Evolutionary conservation across 1,139 yeast genomes (phyloP).

Genomic region (Candida smagusa): DNA sequence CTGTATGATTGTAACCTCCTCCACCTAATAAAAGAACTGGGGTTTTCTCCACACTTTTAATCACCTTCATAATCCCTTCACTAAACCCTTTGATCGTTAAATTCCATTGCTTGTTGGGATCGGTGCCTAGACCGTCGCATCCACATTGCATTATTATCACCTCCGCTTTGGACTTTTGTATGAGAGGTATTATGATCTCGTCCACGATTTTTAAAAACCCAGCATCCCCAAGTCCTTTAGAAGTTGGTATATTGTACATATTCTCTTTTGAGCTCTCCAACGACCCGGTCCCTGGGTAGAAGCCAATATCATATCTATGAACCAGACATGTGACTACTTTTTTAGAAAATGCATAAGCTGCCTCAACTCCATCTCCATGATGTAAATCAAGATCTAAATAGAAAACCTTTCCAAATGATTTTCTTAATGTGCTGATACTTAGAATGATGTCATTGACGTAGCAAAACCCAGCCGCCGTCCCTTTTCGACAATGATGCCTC

Average conservation of each 20-base stretch:
- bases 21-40: constrained; percentile 62
- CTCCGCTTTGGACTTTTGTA: constrained; percentile 41
- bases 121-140: constrained; percentile 62
- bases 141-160: constrained; percentile 67
- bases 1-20: constrained; percentile 69
- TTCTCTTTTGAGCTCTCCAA: constrained; percentile 24
- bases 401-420: constrained; percentile 45
- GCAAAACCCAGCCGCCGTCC: constrained; percentile 68
- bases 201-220: constrained; percentile 34
- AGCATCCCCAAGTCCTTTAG: constrained; percentile 52
- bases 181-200: constrained; percentile 43
- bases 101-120: constrained; percentile 67
- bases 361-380: constrained; percentile 79
- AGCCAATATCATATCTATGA: constrained; percentile 64
- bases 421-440: constrained; percentile 47
- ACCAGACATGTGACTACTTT: constrained; percentile 61
- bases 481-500: constrained; percentile 62
- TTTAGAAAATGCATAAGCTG: constrained; percentile 55
- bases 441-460: constrained; percentile 67
- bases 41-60: constrained; percentile 23
- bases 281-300: constrained; percentile 71
- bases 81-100: constrained; percentile 51
- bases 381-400: constrained; percentile 74
- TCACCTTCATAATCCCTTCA: constrained; percentile 26
- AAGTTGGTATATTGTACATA: constrained; percentile 55